Conservation (phyloP, 805 yeast species). For the Saturnispora hagleri region DNA sequence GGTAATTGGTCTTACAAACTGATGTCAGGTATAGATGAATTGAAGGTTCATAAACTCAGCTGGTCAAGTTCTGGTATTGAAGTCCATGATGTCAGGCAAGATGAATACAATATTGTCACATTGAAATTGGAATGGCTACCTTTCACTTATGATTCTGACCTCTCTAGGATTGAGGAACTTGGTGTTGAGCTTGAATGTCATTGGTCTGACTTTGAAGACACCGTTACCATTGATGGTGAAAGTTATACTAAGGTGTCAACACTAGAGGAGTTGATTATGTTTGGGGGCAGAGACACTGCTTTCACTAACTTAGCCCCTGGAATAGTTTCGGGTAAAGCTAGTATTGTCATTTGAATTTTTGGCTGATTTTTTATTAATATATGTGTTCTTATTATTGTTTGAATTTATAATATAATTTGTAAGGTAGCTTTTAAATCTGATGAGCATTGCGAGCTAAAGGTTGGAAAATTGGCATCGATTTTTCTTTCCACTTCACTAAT, state of each 20-base stretch:
- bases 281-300: conserved; percentile 54
- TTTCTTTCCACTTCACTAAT: not conserved
- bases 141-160: conserved; percentile 35
- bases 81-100: not conserved
- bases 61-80: conserved; percentile 36
- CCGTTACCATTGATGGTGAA: conserved; percentile 32
- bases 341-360: conserved; percentile 16
- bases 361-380: not conserved
- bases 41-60: conserved; percentile 55
- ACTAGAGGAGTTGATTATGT: conserved; percentile 57
- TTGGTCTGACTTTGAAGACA: conserved; percentile 67
- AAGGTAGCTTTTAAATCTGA: not conserved
- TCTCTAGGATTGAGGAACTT: conserved; percentile 28
- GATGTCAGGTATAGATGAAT: conserved; percentile 52
- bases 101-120: conserved; percentile 31
- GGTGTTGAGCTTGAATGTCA: conserved; percentile 57
- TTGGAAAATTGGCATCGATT: not conserved
- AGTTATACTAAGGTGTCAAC: conserved; percentile 46
- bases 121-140: conserved; percentile 76
- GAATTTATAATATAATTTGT: not conserved
- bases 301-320: conserved; percentile 65
- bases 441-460: not conserved
- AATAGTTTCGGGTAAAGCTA: conserved; percentile 41
- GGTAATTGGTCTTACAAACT: conserved; percentile 39
- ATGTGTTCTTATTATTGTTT: not conserved